phyloP scores from a whole-genome alignment of 768 basidiomycete genomes.

The Nevesoporus exiguus region DNA sequence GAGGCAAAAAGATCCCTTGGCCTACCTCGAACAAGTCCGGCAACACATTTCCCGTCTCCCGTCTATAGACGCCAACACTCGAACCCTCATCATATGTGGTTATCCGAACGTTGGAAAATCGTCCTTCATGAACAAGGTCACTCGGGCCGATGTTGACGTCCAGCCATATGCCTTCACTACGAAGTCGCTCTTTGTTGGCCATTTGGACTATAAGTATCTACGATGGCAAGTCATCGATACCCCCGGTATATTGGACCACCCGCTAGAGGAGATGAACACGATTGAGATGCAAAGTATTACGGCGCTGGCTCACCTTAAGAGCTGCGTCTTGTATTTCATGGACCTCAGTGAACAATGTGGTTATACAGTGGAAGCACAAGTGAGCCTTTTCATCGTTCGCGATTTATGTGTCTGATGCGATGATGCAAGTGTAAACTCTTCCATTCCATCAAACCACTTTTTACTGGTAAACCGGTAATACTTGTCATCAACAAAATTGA shows the following conservation, averaged over 20 bases:
- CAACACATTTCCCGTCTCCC: conserved; percentile 99
- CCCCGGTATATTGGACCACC: conserved; percentile 96
- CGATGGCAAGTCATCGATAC: conserved; percentile 99
- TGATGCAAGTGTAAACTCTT: conserved; percentile 85
- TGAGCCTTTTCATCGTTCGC: conserved; percentile 32
- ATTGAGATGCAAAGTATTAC: conserved; percentile 99
- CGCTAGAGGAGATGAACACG: conserved; percentile 99
- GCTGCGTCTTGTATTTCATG: conserved; percentile 97
- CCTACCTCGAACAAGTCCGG: conserved; percentile 97
- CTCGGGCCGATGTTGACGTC: conserved; percentile 97
- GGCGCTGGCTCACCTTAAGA: conserved; percentile 92
- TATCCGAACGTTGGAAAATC: conserved; percentile 99
- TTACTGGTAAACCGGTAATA: conserved; percentile 86
- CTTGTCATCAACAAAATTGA: conserved; percentile 99
- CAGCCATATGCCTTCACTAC: conserved; percentile 99
- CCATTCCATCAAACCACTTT: conserved; percentile 98
- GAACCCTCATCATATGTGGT: conserved; percentile 95
- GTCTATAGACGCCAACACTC: conserved; percentile 95
- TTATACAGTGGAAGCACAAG: conserved; percentile 94
- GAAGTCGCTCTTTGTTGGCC: conserved; percentile 96
- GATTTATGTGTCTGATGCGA: background rate
- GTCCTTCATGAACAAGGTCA: conserved; percentile 99
- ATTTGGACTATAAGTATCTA: conserved; percentile 98
- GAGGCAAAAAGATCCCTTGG: conserved; percentile 96
- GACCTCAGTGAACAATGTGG: conserved; percentile 98